These are phyloP conservation scores for Casaregolazyma lundiana DNA, from an alignment of 1,139 yeast genomes.

Conservation along the genomic window DNA sequence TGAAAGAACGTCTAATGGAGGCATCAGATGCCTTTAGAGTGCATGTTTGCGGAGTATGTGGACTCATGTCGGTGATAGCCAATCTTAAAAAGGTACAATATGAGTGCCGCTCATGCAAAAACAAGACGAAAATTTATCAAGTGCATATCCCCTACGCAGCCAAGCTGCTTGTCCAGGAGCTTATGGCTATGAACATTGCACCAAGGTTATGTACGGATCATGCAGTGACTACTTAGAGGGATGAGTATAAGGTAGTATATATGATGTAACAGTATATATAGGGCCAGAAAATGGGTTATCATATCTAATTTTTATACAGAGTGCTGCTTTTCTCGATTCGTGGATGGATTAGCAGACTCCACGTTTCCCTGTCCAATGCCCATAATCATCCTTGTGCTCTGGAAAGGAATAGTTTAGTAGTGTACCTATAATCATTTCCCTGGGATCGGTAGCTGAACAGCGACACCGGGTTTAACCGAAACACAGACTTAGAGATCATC, in stretches of 20 bases:
- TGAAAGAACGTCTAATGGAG: conserved; percentile 96
- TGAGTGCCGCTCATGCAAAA: conserved; percentile 97
- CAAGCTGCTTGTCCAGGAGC: conserved; percentile 90
- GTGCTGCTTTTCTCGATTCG: neutral
- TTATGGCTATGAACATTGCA: conserved; percentile 95
- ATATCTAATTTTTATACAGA: conserved; percentile 1
- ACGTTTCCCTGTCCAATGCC: no score
- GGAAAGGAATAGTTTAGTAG: no score
- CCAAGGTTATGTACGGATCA: conserved; percentile 41
- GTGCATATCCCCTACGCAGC: conserved; percentile 98
- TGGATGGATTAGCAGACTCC: no score
- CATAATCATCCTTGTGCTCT: no score
- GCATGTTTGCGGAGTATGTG: conserved; percentile 97
- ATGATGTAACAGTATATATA: neutral
- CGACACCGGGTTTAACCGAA: no score
- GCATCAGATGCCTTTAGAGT: conserved; percentile 98
- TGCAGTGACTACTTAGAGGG: conserved; percentile 28
- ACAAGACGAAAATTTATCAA: conserved; percentile 96
- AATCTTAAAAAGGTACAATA: conserved; percentile 94
- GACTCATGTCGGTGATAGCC: conserved; percentile 96
- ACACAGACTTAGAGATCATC: no score
- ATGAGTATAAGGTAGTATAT: neutral
- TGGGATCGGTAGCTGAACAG: no score
- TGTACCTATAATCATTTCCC: no score
- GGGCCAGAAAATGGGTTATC: neutral